Base-by-base conservation (phyloP, 805 yeast species). In the Yarrowia phangngaensis region DNA sequence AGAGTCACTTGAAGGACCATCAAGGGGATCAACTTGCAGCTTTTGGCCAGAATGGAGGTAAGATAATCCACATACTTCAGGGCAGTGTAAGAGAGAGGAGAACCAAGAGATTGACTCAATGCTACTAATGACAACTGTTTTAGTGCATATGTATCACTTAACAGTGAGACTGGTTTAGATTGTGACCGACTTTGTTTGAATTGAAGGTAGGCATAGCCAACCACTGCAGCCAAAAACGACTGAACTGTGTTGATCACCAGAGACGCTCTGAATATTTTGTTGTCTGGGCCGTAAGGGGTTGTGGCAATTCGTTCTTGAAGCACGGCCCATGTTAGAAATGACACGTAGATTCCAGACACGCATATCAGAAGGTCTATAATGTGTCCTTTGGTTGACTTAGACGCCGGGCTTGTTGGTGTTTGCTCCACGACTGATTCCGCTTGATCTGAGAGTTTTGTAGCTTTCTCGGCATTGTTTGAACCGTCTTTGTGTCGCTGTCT, bases 11-110 rank as follows among this genome's bases (percentile, higher is more conserved):
- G 96, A 3, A 92, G 84, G 24, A 84, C 61, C 82, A 92, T 80
- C n/a, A 90, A 95, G 0, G 99, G 99, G 16, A 92, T 78, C 64
- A 92, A 72, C 60, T 92, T 92, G 63, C 97, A 90, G 49, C 95
- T 82, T 62, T 92, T 92, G 14, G 96, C 95, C 53, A 92, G 72
- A 54, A 90, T 74, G 57, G 78, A 82, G 0, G 94, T 83, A 59
- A 92, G 68, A 61, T 84, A 92, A 60, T 86, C 95, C 23, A 92
- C 90, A 62, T 90, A 86, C 41, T 75, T 72, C 52, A 90, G 67
- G 14, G 95, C 78, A 31, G 80, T 75, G 53, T 86, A 80, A 1
- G 95, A 92, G 34, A 92, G 66, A 4, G 96, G 96, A 2, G 89
- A 75, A 1, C 95, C 79, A 19, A 89, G 58, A 16, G 94, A 79